A percentile compares a stretch with the other conserved stretches of the same genome.
Evolutionary conservation across 768 basidiomycete species (phyloP).

Genomic region (Xerocomellus amylosporus): DNA sequence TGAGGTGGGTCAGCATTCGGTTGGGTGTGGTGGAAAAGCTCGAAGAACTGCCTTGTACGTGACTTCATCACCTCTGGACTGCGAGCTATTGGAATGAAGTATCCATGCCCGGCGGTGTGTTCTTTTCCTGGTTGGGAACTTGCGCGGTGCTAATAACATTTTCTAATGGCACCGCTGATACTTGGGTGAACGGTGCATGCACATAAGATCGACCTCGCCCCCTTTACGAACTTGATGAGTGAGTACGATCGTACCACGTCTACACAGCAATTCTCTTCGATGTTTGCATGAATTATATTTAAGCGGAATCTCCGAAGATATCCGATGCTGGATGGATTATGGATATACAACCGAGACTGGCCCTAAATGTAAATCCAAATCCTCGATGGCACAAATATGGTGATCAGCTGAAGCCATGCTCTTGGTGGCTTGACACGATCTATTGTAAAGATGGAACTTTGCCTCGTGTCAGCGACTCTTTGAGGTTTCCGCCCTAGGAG

Average conservation of each 20-base stretch:
- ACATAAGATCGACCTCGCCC: not conserved
- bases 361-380: no score
- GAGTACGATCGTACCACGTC: not conserved
- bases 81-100: constrained; percentile 3
- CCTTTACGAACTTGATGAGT: not conserved
- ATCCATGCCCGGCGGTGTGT: not conserved
- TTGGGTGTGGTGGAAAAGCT: no score
- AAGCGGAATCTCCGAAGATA: not conserved
- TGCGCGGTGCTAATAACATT: not conserved
- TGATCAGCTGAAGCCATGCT: no score
- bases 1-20: no score
- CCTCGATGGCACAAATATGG: not conserved
- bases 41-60: no score
- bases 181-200: not conserved
- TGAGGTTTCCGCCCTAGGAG: not conserved
- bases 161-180: not conserved
- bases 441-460: not conserved
- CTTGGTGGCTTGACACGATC: no score
- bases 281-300: not conserved
- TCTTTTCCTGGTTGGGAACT: not conserved
- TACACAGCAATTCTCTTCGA: not conserved
- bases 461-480: not conserved
- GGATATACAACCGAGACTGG: not conserved
- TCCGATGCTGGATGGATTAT: not conserved
- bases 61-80: no score